Percentiles rank a stretch among this genome's conserved stretches.
Conservation (phyloP, 2,329 filamentous ascomycete species). For the Aspergillus versicolor region DNA sequence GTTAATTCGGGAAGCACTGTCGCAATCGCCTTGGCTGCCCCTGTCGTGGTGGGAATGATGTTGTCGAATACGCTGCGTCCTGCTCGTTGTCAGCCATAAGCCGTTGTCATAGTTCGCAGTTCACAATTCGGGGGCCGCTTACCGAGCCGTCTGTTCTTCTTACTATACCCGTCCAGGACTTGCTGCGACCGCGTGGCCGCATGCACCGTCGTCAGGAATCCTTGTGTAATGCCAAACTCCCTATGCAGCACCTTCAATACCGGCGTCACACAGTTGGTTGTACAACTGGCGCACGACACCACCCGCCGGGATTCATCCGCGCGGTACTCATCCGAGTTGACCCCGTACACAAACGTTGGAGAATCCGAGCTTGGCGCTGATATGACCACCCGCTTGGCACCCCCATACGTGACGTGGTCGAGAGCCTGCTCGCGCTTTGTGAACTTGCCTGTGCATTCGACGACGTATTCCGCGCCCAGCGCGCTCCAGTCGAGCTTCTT, state of each 20-base stretch:
- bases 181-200: conserved; percentile 33
- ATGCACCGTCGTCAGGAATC: conserved; percentile 33
- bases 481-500: conserved; percentile 29
- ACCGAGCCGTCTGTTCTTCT: conserved; percentile 34
- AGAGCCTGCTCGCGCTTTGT: conserved; percentile 75
- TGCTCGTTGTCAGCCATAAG: conserved; percentile 5
- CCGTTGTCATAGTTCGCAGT: background rate
- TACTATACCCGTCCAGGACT: conserved; percentile 35
- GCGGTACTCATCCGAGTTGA: conserved; percentile 28
- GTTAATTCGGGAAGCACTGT: conserved; percentile 92
- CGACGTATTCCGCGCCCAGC: conserved; percentile 28
- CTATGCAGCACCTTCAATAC: conserved; percentile 32
- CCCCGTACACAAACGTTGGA: conserved; percentile 55
- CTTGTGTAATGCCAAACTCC: conserved; percentile 31
- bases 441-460: conserved; percentile 40
- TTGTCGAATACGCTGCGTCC: conserved; percentile 92
- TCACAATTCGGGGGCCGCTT: background rate
- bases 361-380: conserved; percentile 60
- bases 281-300: conserved; percentile 33
- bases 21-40: conserved; percentile 93
- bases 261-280: conserved; percentile 34
- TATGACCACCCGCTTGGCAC: conserved; percentile 84
- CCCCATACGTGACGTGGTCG: conserved; percentile 74
- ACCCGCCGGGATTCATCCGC: conserved; percentile 23
- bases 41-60: conserved; percentile 92